Base-by-base conservation (phyloP, 1,139 yeast genomes). In the Blastobotrys illinoisensis region DNA sequence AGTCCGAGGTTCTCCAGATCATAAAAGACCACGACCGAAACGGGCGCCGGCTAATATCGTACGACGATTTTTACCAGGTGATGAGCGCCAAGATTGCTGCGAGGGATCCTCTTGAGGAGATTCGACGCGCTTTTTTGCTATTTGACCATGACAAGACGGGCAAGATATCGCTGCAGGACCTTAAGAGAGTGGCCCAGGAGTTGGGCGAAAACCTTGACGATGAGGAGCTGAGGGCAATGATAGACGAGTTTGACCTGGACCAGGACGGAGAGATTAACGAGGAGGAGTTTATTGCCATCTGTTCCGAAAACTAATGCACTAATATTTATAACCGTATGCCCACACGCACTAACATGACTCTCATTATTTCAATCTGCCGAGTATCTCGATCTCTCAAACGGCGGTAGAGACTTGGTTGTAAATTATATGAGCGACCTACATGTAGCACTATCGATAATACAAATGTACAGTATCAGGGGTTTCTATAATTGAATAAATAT, bases 231-330 rank as follows among this genome's bases (percentile, higher is more conserved):
- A 80, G 87, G 61, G 97, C 98, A 11, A 93, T 95, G 99, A 93
- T 95, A 61, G 97, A 91, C 60, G 99, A 93, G 71, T 95, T 95
- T 67, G 99, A 95, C 71, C 74, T 93, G 56, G 98, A 95, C 69
- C 96, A 88, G 59, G 99, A 95, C 69, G 99, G 98, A 50, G 97
- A 88, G 63, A 90, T 95, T 63, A 86, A 86, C 64, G 95, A 88
- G 66, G 93, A 89, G 60, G 99, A 95, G 74, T 95, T 93, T 70
- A 88, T 89, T 58, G 86, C 88, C 58, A 89, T 91, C 49, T 89
- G 97, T 68, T 83, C 89, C 24, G 96, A 89, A 54, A 68, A 68
- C 56, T 71, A 58, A 58, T 16, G 40, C 40, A 32, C 40, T 32
- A 32, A 32, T 32, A 32, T 32, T 32, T 32, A 32, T 32, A n/a